phyloP scores from a whole-genome alignment of 345 rosid species.

The Arabidopsis suecica region DNA sequence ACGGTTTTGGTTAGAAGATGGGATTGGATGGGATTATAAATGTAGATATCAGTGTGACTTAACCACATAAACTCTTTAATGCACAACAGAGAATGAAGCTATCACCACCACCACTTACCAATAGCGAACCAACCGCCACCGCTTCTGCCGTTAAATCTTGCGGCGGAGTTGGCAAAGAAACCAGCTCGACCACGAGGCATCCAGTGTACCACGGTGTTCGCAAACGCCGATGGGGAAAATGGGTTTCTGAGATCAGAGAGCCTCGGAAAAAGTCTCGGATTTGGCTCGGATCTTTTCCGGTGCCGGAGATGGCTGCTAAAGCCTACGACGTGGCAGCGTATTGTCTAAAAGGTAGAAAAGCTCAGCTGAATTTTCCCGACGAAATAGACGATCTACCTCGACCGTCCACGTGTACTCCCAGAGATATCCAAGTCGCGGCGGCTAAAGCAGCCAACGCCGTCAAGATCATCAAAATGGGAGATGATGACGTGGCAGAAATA shows the following conservation, averaged over 20 bases:
- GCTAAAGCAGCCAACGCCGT: conserved; percentile 66
- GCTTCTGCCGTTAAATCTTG: conserved; percentile 40
- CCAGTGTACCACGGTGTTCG: conserved; percentile 75
- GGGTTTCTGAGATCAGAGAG: conserved; percentile 93
- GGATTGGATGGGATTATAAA: conserved; percentile 36
- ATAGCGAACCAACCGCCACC: conserved; percentile 43
- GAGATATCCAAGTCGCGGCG: conserved; percentile 81
- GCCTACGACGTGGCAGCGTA: conserved; percentile 86
- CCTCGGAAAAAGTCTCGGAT: conserved; percentile 84
- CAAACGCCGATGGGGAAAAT: conserved; percentile 87
- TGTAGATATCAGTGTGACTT: conserved; percentile 34
- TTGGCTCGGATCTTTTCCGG: conserved; percentile 85
- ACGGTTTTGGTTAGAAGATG: conserved; percentile 23
- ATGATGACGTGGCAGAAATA: conserved; percentile 33
- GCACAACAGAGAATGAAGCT: conserved; percentile 52
- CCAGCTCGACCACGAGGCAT: conserved; percentile 53
- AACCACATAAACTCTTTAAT: conserved; percentile 31
- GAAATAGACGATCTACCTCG: conserved; percentile 65
- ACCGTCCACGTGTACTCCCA: conserved; percentile 63
- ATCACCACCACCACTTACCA: conserved; percentile 49
- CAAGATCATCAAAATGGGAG: conserved; percentile 34
- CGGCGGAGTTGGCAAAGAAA: conserved; percentile 31
- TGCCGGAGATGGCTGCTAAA: conserved; percentile 89
- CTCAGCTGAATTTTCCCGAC: conserved; percentile 82
- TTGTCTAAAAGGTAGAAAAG: conserved; percentile 74